Percentiles rank a stretch among this genome's conserved stretches.
These are phyloP conservation scores for Globisporangium heterothallicum DNA, from an alignment of 352 stramenopile genomes.

Conservation along the genomic window DNA sequence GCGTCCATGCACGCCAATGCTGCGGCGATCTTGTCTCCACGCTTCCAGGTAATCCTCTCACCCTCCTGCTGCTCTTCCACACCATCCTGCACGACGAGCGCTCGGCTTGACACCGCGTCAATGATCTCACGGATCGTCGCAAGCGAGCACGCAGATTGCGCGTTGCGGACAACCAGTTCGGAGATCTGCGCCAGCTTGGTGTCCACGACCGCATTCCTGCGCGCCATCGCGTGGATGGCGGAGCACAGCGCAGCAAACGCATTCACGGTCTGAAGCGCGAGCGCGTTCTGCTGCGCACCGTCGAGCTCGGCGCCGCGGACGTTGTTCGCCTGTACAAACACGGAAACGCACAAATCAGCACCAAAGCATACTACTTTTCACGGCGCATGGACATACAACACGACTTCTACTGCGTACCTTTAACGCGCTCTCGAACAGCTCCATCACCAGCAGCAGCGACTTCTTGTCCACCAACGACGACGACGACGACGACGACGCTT, in stretches of 20 bases:
- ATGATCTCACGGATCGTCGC: constrained; percentile 30
- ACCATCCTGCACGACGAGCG: neutral
- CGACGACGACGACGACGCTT: too few relatives aligned
- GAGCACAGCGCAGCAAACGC: constrained; percentile 33
- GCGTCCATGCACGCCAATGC: constrained; percentile 29
- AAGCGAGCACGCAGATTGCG: constrained; percentile 32
- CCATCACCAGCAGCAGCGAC: constrained; percentile 30
- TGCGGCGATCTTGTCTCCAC: neutral
- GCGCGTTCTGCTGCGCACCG: constrained; percentile 25
- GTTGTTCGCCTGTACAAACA: constrained; percentile 14
- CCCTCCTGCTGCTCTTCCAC: neutral
- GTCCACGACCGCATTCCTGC: constrained; percentile 4
- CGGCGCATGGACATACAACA: too few relatives aligned
- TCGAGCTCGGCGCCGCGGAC: constrained; percentile 27
- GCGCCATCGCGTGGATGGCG: constrained; percentile 3
- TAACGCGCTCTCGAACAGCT: constrained; percentile 32
- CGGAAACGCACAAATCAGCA: neutral
- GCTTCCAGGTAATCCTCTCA: too few relatives aligned
- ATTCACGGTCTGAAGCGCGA: constrained; percentile 32
- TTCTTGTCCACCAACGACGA: constrained; percentile 6
- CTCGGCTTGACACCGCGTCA: neutral
- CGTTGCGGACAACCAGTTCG: constrained; percentile 24
- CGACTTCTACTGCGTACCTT: too few relatives aligned
- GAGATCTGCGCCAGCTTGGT: constrained; percentile 22
- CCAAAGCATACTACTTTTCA: neutral